phyloP scores from a whole-genome alignment of 176 grass and related monocot species.

The Cocos nucifera region DNA sequence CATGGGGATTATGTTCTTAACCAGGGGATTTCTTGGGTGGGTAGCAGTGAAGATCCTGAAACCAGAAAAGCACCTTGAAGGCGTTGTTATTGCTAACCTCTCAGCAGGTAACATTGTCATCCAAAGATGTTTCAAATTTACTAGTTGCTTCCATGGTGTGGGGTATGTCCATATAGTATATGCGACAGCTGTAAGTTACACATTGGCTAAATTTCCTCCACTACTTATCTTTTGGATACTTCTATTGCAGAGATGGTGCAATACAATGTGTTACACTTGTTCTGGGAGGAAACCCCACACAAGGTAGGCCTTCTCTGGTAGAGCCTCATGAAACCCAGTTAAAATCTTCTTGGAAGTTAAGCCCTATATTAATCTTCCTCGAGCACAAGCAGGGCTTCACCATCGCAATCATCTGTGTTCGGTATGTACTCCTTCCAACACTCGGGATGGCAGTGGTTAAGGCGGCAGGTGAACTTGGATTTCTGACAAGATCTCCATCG shows the following conservation, averaged over 20 bases:
- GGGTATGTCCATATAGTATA: too few species aligned
- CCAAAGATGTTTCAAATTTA: too few species aligned
- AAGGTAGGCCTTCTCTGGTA: conserved; percentile 19
- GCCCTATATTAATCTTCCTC: too few species aligned
- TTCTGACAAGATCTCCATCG: conserved; percentile 44
- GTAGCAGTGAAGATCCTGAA: conserved; percentile 26
- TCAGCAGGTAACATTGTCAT: conserved; percentile 27
- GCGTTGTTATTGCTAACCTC: conserved; percentile 36
- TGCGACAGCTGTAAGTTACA: too few species aligned
- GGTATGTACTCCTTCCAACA: conserved; percentile 18
- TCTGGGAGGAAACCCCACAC: conserved; percentile 47
- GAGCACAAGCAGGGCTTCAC: conserved; percentile 16
- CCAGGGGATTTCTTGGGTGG: conserved; percentile 39
- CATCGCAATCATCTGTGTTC: conserved; percentile 24
- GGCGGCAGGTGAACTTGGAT: conserved; percentile 38
- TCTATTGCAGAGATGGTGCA: conserved; percentile 32
- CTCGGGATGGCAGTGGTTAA: conserved; percentile 38
- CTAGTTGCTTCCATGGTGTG: too few species aligned
- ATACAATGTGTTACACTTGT: conserved; percentile 54
- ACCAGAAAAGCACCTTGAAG: conserved; percentile 19
- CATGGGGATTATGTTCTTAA: conserved; percentile 30
- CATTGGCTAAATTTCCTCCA: too few species aligned
- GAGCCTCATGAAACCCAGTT: too few species aligned
- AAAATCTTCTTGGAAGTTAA: too few species aligned
- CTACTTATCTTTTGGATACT: background rate